Conservation (phyloP, 1,139 yeast species). For the Groenewaldozyma sp. region DNA sequence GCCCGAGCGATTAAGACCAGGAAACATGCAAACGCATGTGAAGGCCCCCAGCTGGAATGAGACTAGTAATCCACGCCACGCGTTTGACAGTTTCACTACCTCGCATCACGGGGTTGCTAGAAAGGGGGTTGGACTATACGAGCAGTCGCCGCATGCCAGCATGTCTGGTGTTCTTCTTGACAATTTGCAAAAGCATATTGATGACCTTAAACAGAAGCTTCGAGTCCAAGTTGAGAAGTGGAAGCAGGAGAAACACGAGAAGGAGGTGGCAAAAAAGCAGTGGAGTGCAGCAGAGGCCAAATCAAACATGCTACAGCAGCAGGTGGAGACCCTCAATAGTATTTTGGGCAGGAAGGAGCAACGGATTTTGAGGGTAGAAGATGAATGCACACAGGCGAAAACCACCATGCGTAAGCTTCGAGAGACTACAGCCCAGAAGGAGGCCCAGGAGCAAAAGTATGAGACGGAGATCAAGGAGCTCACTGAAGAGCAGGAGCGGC, state of each 20-base stretch:
- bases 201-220: conserved; percentile 19
- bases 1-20: no score
- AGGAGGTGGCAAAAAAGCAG: conserved; percentile 19
- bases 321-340: conserved; percentile 21
- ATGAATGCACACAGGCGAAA: conserved; percentile 7
- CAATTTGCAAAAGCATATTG: conserved; percentile 21
- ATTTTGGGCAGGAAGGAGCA: conserved; percentile 23
- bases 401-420: conserved; percentile 10
- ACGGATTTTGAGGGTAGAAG: conserved; percentile 20
- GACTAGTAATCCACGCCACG: conserved; percentile 6
- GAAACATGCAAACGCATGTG: conserved; percentile 5
- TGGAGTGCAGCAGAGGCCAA: conserved; percentile 21
- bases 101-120: conserved; percentile 1
- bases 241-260: conserved; percentile 17
- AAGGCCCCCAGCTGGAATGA: background rate
- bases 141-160: background rate
- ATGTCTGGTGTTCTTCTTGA: conserved; percentile 15
- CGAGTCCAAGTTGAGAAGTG: conserved; percentile 19
- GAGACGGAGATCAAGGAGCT: conserved; percentile 7
- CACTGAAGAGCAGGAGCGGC: conserved; percentile 16
- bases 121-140: conserved; percentile 3
- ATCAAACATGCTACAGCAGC: conserved; percentile 22
- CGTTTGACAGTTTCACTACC: conserved; percentile 7
- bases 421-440: conserved; percentile 7
- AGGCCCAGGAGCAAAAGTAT: conserved; percentile 6